These are phyloP conservation scores for Nothopassalora personata DNA, from an alignment of 2,329 filamentous ascomycete species.

Conservation along the genomic window DNA sequence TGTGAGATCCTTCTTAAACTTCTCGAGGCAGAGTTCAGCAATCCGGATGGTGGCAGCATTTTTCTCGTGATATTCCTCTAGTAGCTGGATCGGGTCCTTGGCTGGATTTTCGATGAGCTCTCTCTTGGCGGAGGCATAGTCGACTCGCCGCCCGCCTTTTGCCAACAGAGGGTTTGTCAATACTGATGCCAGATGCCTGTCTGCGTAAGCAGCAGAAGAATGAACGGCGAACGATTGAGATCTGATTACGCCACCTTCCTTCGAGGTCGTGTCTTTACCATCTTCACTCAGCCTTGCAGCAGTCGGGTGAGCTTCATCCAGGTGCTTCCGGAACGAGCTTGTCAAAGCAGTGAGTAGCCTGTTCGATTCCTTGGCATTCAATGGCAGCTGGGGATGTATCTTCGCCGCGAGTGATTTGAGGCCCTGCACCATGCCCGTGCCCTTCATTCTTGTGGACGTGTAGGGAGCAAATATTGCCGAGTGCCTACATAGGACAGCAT, in stretches of 20 bases:
- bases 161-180: conserved; percentile 48
- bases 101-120: conserved; percentile 23
- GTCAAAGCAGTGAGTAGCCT: conserved; percentile 57
- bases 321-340: conserved; percentile 57
- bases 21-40: conserved; percentile 35
- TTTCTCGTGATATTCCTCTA: conserved; percentile 36
- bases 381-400: conserved; percentile 49
- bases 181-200: conserved; percentile 46
- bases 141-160: conserved; percentile 6
- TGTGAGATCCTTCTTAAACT: conserved; percentile 25
- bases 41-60: conserved; percentile 37
- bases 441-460: conserved; percentile 43
- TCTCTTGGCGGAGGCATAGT: conserved; percentile 24
- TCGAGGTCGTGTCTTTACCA: conserved; percentile 4
- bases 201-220: conserved; percentile 38
- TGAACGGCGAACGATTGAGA: conserved; percentile 11
- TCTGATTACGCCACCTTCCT: conserved; percentile 4
- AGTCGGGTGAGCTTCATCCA: conserved; percentile 53
- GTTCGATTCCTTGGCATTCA: conserved; percentile 54
- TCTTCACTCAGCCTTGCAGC: conserved; percentile 21
- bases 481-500: not conserved
- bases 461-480: conserved; percentile 15
- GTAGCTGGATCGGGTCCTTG: conserved; percentile 38
- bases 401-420: conserved; percentile 49
- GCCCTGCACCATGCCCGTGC: conserved; percentile 41